Evolutionary conservation across 345 rosid species (phyloP), one percentile per base, ranked within the genome.

Genomic region (Passiflora organensis): DNA sequence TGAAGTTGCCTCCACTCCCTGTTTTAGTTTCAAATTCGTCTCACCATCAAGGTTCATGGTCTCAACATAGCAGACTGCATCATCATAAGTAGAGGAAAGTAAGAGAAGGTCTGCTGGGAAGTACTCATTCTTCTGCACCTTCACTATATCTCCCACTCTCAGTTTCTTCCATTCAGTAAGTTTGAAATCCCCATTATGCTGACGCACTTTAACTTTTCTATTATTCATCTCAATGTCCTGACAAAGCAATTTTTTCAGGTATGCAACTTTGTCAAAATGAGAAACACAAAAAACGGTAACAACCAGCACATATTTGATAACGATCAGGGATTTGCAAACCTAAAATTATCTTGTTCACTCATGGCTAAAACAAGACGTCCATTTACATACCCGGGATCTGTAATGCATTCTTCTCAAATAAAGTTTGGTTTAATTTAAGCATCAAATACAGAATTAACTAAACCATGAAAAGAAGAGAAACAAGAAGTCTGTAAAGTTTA

Each of bases 41-140:
- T 91, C 97, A 12, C 97, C 97, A 55, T 91, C 97, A 16, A 91
- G 91, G 60, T 91, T 91, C 95, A 82, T 91, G 41, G 97, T 91
- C 80, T 87, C 97, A 17, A 91, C 96, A 63, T 91, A 91, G 74
- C 96, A 87, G 49, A 79, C 61, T 45, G 83, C 89, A 59, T 87
- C 96, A 1, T 83, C 95, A 60, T 85, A 87, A 68, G 85, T 83
- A 14, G 97, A 87, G 0, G 91, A 79, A 20, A 91, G 85, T 72
- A 91, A 71, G 51, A 87, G 67, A 36, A 91, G 86, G 47, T 91
- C 97, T 0, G 91, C 84, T 0, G 97, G 97, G 56, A 91, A 87
- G 76, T 83, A 83, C 60, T 85, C 79, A 57, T 91, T 84, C 66
- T 87, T 87, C 70, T 80, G 78, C 60, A 91, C 83, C 81, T 83